A percentile compares a stretch with the other conserved stretches of the same genome.
phyloP scores from a whole-genome alignment of 495 filamentous ascomycete genomes.

The Mytilinidion resinicola region DNA sequence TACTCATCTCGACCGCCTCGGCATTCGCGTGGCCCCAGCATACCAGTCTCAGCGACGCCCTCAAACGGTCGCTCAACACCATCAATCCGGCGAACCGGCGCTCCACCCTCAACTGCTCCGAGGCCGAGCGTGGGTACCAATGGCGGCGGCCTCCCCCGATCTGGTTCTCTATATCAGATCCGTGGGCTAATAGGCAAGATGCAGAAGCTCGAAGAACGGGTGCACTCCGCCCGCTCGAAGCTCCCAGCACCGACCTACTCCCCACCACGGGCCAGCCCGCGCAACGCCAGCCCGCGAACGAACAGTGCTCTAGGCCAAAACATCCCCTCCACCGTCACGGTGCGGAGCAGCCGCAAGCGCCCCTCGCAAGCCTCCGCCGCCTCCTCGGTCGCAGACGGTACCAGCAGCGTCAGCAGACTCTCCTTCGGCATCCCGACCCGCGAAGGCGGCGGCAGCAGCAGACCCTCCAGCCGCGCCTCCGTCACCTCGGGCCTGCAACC shows the following conservation, averaged over 20 bases:
- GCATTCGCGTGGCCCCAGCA: slow-evolving; percentile 50
- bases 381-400: slow-evolving; percentile 19
- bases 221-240: slow-evolving; percentile 89
- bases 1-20: slow-evolving; percentile 29
- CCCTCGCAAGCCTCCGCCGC: slow-evolving; percentile 54
- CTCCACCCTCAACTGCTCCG: slow-evolving; percentile 24
- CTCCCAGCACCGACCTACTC: slow-evolving; percentile 73
- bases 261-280: slow-evolving; percentile 75
- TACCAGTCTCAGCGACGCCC: slow-evolving; percentile 38
- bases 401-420: slow-evolving; percentile 37
- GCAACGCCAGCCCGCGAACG: slow-evolving; percentile 61
- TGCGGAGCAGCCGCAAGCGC: slow-evolving; percentile 66
- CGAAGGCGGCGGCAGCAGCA: slow-evolving; percentile 4
- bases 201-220: slow-evolving; percentile 87
- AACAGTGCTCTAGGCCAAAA: slow-evolving; percentile 48
- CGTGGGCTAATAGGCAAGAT: slow-evolving; percentile 91
- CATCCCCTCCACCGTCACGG: slow-evolving; percentile 69
- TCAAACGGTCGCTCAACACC: slow-evolving; percentile 35
- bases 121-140: slow-evolving; percentile 17
- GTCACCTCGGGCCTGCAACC: slow-evolving; percentile 40
- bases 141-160: slow-evolving; percentile 52
- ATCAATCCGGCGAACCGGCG: slow-evolving; percentile 35
- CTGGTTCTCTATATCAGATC: slow-evolving; percentile 86
- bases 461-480: slow-evolving; percentile 58
- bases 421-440: slow-evolving; percentile 40